A percentile compares a stretch with the other conserved stretches of the same genome.
Conservation (phyloP, 2,329 filamentous ascomycete genomes). For the Monilinia vaccinii-corymbosi region DNA sequence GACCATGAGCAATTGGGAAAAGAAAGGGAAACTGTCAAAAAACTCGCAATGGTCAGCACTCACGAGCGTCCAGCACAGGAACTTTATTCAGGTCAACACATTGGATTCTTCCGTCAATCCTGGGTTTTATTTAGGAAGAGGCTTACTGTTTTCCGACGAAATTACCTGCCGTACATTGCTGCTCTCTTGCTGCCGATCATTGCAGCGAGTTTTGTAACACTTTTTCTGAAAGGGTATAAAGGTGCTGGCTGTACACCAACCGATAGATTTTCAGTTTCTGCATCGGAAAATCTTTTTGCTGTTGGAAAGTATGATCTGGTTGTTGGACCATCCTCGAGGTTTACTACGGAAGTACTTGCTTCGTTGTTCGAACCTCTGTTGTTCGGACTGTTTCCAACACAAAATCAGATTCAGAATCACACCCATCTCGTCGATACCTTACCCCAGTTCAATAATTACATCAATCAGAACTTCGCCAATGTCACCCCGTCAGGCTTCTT, state of each 20-base stretch:
- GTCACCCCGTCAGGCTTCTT: constrained; percentile 75
- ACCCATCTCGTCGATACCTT: constrained; percentile 47
- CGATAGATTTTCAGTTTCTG: constrained; percentile 36
- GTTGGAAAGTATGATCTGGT: constrained; percentile 26
- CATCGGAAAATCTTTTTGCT: constrained; percentile 20
- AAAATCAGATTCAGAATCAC: constrained; percentile 12
- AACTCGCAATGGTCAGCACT: constrained; percentile 6
- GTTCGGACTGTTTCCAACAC: constrained; percentile 16
- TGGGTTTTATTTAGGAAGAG: constrained; percentile 71
- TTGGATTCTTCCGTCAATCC: constrained; percentile 62
- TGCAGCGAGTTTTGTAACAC: constrained; percentile 67
- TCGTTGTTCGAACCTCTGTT: constrained; percentile 20
- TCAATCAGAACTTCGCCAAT: constrained; percentile 53
- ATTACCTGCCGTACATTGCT: constrained; percentile 65
- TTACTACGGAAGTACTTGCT: constrained; percentile 27
- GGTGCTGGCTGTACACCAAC: constrained; percentile 44
- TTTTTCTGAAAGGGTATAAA: constrained; percentile 57
- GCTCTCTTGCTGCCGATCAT: constrained; percentile 72
- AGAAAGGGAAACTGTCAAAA: constrained; percentile 25
- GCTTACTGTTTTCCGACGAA: constrained; percentile 65
- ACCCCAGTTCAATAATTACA: constrained; percentile 57
- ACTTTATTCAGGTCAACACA: constrained; percentile 58
- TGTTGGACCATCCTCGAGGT: constrained; percentile 36
- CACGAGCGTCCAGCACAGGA: constrained; percentile 32
- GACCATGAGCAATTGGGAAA: constrained; percentile 7